Conservation (phyloP, 192 early-diverging fungal genomes). For the Anaeromyces robustus region DNA sequence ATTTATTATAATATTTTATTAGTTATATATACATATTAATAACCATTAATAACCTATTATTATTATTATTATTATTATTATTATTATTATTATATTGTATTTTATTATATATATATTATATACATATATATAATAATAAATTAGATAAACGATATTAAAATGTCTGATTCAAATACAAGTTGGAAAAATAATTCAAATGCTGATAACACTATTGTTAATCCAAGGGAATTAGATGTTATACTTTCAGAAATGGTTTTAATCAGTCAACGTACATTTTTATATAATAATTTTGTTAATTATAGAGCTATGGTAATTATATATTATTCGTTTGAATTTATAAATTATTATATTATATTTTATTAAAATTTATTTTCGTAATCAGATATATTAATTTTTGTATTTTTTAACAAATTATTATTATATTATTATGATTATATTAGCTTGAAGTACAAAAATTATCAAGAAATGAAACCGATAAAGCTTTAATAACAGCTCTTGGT, state of each 20-base stretch:
- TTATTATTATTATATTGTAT: too few species aligned
- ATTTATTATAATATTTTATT: too few species aligned
- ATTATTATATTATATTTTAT: background rate
- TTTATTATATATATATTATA: too few species aligned
- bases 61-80: too few species aligned
- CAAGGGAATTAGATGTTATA: constrained; percentile 61
- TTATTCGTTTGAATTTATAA: constrained; percentile 1
- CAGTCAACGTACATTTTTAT: constrained; percentile 58
- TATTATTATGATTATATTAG: constrained; percentile 6
- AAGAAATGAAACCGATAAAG: background rate
- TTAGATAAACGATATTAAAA: constrained; percentile 1
- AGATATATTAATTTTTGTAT: too few species aligned
- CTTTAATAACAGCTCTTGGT: background rate
- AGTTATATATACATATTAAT: too few species aligned
- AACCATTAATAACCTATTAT: too few species aligned
- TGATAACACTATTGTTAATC: constrained; percentile 34
- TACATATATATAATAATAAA: too few species aligned
- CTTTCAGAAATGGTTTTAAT: constrained; percentile 70
- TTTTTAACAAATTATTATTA: too few species aligned
- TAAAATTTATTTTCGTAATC: too few species aligned
- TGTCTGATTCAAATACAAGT: background rate
- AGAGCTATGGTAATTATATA: constrained; percentile 38
- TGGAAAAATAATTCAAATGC: constrained; percentile 8
- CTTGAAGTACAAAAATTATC: background rate
- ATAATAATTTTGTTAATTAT: constrained; percentile 68